phyloP scores from a whole-genome alignment of 2,329 filamentous ascomycete genomes.

The Saccharata proteae region DNA sequence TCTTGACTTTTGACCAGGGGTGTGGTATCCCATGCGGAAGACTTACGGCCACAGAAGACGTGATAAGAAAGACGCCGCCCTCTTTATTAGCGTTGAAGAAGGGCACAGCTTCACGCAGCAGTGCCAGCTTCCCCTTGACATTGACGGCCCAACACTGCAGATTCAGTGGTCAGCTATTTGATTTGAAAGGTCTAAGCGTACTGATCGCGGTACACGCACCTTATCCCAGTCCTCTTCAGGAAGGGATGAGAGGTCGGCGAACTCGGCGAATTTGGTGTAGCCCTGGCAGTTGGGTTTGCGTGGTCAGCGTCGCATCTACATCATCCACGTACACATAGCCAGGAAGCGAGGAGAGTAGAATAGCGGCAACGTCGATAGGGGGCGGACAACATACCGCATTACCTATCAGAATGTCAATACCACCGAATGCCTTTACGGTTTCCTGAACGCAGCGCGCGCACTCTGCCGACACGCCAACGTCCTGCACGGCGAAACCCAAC shows the following conservation, averaged over 20 bases:
- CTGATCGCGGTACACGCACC: conserved; percentile 20
- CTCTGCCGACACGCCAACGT: conserved; percentile 49
- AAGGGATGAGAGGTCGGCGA: conserved; percentile 46
- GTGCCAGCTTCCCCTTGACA: conserved; percentile 36
- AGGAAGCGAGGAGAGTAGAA: too few relatives aligned
- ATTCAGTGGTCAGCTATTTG: conserved; percentile 14
- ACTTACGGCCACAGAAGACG: conserved; percentile 47
- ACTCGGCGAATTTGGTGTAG: conserved; percentile 49
- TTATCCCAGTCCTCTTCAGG: conserved; percentile 52
- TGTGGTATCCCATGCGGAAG: background rate
- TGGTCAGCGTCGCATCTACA: background rate
- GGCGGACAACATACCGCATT: conserved; percentile 46
- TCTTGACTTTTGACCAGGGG: background rate
- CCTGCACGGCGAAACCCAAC: conserved; percentile 26
- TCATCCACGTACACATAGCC: too few relatives aligned
- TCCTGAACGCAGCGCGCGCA: conserved; percentile 48
- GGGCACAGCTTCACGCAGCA: conserved; percentile 45
- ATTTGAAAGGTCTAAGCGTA: conserved; percentile 1
- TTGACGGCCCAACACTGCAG: conserved; percentile 49
- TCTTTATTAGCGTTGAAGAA: conserved; percentile 50
- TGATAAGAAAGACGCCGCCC: conserved; percentile 52
- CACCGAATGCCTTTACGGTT: conserved; percentile 48
- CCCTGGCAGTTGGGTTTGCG: conserved; percentile 39
- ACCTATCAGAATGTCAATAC: conserved; percentile 65
- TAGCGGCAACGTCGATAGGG: too few relatives aligned